Percentiles rank a stretch among this genome's conserved stretches.
Conservation (phyloP, 2,329 filamentous ascomycete genomes). For the Dothistroma septosporum region DNA sequence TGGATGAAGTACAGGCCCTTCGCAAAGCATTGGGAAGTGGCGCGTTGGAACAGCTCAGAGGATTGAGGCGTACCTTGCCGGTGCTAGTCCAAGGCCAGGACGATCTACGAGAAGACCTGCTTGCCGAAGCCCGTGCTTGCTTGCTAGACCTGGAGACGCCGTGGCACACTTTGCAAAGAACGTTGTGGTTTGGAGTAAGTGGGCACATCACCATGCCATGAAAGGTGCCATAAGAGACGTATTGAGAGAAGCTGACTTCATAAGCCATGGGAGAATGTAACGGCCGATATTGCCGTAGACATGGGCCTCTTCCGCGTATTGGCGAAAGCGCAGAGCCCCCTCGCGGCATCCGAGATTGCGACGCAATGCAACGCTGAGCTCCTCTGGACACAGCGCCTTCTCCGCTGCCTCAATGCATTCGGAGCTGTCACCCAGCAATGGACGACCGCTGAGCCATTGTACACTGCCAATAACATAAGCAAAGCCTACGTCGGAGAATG, state of each 20-base stretch:
- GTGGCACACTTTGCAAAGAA: neutral
- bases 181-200: neutral
- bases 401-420: conserved; percentile 7
- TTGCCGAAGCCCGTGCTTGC: neutral
- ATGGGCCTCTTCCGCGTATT: conserved; percentile 7
- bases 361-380: conserved; percentile 2
- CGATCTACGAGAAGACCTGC: neutral
- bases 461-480: conserved; percentile 1
- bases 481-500: conserved; percentile 3
- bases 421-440: conserved; percentile 6
- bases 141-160: neutral
- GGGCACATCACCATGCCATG: neutral
- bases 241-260: neutral
- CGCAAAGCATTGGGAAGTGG: neutral
- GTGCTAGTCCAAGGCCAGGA: neutral
- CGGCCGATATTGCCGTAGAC: conserved; percentile 7
- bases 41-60: neutral
- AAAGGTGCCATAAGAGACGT: neutral
- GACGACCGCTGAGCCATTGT: neutral
- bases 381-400: conserved; percentile 3
- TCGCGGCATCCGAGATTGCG: conserved; percentile 4
- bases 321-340: neutral
- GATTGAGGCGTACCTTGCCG: neutral
- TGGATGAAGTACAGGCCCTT: neutral
- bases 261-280: conserved; percentile 3